Base-by-base conservation (phyloP, 2,329 filamentous ascomycete species). In the Cercospora beticola region DNA sequence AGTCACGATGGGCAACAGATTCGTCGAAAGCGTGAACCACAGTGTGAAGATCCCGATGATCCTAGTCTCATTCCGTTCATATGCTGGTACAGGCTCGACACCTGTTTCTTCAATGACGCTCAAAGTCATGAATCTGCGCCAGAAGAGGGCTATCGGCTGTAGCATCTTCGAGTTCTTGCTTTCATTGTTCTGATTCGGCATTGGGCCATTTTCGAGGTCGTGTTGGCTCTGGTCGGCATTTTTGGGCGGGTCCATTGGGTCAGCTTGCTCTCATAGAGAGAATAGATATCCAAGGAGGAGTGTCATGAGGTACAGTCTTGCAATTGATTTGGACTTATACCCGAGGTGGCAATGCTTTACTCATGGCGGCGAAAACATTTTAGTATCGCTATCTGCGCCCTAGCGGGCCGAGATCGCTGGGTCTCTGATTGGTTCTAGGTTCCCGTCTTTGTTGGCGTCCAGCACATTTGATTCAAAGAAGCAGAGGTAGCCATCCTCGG, bases 1-100 rank as follows among this genome's bases (percentile, higher is more conserved):
- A 73, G 89, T 89, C 0, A 87, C 86, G 67, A 90, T 86, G 2
- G 87, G 86, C 33, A 89, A 74, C 7, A 88, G 81, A 73, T 85
- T 87, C 54, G 86, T 80, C 66, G 87, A 82, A 68, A 86, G 83
- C 21, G 85, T 86, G 74, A 88, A 87, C 81, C 87, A 88, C 26
- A 89, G 80, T 3, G 86, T 88, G 74, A 89, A 89, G 57, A 89
- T 80, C 69, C 86, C 86, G 76, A 81, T 81, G 71, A 86, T 86
- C 40, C 82, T 80, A 8, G 80, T 86, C 69, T 86, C 82, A 1
- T 82, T 88, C 52, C 87, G 81, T 69, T 86, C 79, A 64, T 86
- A 83, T 23, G 83, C 69, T 0, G 86, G 84, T 23, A 89, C 85
- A 0, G 87, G 87, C 66, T 82, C 82, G 73, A 87, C 82, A 4